Evolutionary conservation across 1,284 basidiomycete genomes (phyloP).

Genomic region (Rhodotorula sp.): DNA sequence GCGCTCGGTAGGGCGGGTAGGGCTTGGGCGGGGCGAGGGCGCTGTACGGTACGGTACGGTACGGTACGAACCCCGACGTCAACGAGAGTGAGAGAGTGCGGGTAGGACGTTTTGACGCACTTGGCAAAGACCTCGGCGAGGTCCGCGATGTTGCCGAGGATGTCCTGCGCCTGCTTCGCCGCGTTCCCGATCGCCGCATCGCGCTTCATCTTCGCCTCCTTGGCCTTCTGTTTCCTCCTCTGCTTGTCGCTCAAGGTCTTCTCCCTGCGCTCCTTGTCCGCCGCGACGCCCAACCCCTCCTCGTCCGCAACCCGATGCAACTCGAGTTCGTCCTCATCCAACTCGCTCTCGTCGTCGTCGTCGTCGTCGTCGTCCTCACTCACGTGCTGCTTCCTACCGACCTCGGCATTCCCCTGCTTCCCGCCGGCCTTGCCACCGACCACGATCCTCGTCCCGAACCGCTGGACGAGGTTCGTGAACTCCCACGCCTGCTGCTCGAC

Average conservation of each 20-base stretch:
- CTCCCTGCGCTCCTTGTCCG: slow-evolving; percentile 37
- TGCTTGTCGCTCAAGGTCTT: slow-evolving; percentile 45
- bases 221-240: slow-evolving; percentile 47
- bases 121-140: slow-evolving; percentile 49
- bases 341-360: slow-evolving; percentile 20
- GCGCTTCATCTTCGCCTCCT: slow-evolving; percentile 50
- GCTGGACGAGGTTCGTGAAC: slow-evolving; percentile 49
- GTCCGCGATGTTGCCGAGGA: slow-evolving; percentile 50
- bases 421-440: slow-evolving; percentile 46
- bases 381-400: slow-evolving; percentile 47
- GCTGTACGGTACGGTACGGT: too few relatives aligned
- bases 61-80: too few relatives aligned
- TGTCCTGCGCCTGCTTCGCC: slow-evolving; percentile 50
- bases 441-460: slow-evolving; percentile 48
- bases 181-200: slow-evolving; percentile 50
- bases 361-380: slow-evolving; percentile 24
- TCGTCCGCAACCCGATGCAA: slow-evolving; percentile 41
- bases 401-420: slow-evolving; percentile 49
- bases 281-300: slow-evolving; percentile 40
- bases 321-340: slow-evolving; percentile 38
- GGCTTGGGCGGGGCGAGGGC: slow-evolving; percentile 49
- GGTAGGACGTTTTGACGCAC: slow-evolving; percentile 43
- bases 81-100: too few relatives aligned
- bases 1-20: slow-evolving; percentile 50
- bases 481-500: slow-evolving; percentile 53